Conservation (phyloP, 208 protist genomes). For the Acanthamoeba rhysodes region DNA sequence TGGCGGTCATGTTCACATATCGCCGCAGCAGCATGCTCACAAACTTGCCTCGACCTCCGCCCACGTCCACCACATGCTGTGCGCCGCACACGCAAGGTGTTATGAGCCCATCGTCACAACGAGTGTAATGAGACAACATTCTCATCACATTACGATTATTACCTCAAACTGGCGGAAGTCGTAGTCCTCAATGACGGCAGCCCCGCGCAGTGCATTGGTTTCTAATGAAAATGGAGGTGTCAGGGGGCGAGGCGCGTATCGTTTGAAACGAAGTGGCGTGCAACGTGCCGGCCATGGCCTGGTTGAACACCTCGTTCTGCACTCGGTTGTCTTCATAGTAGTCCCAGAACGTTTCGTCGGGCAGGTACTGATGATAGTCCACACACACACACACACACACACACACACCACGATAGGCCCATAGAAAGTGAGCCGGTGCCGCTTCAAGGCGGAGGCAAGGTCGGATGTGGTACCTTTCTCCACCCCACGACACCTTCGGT, state of each 20-base stretch:
- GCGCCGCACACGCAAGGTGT: background rate
- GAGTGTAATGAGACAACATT: background rate
- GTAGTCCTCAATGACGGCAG: slow-evolving; percentile 49
- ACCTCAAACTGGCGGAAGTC: slow-evolving; percentile 33
- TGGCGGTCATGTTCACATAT: slow-evolving; percentile 5
- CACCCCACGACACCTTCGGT: background rate
- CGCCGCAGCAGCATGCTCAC: background rate
- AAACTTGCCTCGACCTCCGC: slow-evolving; percentile 50
- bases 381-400: background rate
- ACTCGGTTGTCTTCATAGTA: slow-evolving; percentile 63
- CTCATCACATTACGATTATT: background rate
- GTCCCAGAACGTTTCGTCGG: slow-evolving; percentile 50
- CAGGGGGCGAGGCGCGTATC: background rate
- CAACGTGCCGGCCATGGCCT: slow-evolving; percentile 39
- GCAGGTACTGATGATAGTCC: background rate
- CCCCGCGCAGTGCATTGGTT: slow-evolving; percentile 21
- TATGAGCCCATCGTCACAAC: too few species aligned
- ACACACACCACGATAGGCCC: background rate
- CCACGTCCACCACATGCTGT: slow-evolving; percentile 26
- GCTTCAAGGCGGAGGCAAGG: background rate
- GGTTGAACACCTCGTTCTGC: slow-evolving; percentile 55
- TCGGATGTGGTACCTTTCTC: background rate
- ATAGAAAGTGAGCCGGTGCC: too few species aligned
- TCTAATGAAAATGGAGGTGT: background rate
- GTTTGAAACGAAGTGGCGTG: background rate